Conservation (phyloP, 1,139 yeast genomes). For the Kazachstania sp. region DNA sequence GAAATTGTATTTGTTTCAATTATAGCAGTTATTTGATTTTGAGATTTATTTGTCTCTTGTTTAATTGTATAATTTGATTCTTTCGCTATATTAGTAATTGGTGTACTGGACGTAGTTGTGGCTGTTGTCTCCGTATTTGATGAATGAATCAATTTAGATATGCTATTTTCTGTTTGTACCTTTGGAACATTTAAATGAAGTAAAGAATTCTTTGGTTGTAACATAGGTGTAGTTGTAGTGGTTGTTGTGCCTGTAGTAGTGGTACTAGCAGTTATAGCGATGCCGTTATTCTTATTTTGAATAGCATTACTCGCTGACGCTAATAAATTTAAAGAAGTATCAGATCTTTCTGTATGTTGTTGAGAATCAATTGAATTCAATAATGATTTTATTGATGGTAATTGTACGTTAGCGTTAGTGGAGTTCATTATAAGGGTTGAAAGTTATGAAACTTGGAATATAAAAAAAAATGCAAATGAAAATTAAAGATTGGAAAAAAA, state of each 20-base stretch:
- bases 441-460: neutral
- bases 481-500: neutral
- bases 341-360: neutral
- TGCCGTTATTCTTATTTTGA: neutral
- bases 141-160: neutral
- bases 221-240: neutral
- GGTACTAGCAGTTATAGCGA: too few relatives aligned
- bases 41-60: too few relatives aligned
- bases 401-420: slow-evolving; percentile 9
- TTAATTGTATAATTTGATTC: neutral
- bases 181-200: neutral
- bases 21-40: neutral
- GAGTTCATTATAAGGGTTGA: neutral
- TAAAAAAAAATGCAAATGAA: neutral
- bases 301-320: neutral
- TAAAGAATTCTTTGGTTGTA: neutral
- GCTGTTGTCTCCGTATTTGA: neutral
- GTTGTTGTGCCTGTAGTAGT: too few relatives aligned
- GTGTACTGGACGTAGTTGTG: neutral
- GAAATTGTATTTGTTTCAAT: neutral
- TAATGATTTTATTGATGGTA: slow-evolving; percentile 20
- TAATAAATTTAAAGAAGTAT: neutral
- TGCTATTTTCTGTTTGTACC: neutral
- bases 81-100: neutral
- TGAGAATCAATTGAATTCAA: slow-evolving; percentile 9